Evolutionary conservation across 495 filamentous ascomycete genomes (phyloP), one percentile per base, ranked within the genome.

Genomic region (Xylaria longipes): DNA sequence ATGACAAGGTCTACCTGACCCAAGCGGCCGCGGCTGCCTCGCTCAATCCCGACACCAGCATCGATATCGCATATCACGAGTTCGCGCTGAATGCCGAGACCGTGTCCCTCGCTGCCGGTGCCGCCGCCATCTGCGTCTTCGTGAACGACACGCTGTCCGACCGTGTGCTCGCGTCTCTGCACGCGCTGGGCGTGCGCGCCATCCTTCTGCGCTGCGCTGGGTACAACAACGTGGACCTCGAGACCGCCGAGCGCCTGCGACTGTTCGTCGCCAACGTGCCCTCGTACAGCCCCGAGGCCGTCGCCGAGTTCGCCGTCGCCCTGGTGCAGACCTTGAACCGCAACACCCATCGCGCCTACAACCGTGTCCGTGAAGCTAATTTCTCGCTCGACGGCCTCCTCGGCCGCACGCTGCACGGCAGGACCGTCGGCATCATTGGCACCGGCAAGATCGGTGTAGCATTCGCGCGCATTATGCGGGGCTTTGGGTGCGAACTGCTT

Each of bases 351-450:
- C 89, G 90, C 29, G 87, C 91, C 7, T 93, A 90, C 79, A 91
- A 88, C 77, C 89, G 91, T 15, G 91, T 91, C 25, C 88, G 91
- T 39, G 91, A 93, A 79, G 89, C 89, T 22, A 92, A 93, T 75
- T 93, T 92, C 80, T 86, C 83, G 58, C 86, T 93, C 35, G 87
- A 91, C 72, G 86, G 91, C 1, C 82, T 93, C 15, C 82, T 91
- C 14, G 91, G 91, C 2, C 80, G 80, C 35, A 92, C 88, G 0
- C 77, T 93, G 9, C 74, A 84, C 71, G 88, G 89, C 17, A 89
- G 91, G 78, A 91, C 89, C 7, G 89, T 89, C 9, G 87, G 87
- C 11, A 76, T 89, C 35, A 72, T 89, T 7, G 87, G 87, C 52
- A 86, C 83, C 1, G 87, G 87, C n/a, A 83, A 80, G 68, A 89